Evolutionary conservation across 495 filamentous ascomycete species (phyloP).

Genomic region (Neurospora intermedia): DNA sequence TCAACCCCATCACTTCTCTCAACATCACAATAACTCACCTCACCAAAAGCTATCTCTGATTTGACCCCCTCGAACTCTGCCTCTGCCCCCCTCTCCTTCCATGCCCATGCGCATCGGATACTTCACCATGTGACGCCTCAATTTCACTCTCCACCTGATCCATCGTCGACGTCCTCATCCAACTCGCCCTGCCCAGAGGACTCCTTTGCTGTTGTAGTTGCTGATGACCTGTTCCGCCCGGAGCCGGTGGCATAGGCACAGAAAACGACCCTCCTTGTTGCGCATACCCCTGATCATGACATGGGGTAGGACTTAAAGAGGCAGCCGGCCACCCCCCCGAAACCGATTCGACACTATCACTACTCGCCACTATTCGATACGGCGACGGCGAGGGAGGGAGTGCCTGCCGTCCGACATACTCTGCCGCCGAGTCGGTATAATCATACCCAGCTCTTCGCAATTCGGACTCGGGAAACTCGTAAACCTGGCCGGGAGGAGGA

Average conservation of each 20-base stretch:
- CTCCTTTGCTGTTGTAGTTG: constrained; percentile 4
- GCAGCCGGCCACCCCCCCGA: constrained; percentile 1
- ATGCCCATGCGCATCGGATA: neutral
- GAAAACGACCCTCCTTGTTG: neutral
- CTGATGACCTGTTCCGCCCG: neutral
- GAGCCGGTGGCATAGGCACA: neutral
- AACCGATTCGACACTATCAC: constrained; percentile 14
- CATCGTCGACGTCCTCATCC: constrained; percentile 17
- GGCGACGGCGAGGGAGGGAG: neutral
- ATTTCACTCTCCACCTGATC: constrained; percentile 22
- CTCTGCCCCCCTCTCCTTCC: neutral
- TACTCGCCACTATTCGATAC: constrained; percentile 21
- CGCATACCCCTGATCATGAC: constrained; percentile 1
- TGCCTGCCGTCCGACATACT: constrained; percentile 9
- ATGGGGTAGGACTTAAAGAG: neutral
- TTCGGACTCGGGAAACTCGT: constrained; percentile 43
- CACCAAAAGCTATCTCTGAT: neutral
- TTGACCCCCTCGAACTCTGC: no score
- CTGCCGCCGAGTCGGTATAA: constrained; percentile 20
- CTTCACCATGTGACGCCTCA: constrained; percentile 1
- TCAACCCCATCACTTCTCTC: neutral
- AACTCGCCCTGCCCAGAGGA: constrained; percentile 23
- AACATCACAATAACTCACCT: neutral
- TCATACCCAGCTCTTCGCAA: constrained; percentile 32
- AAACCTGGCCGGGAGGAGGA: constrained; percentile 39